These are phyloP conservation scores for Truncatella angustata DNA, from an alignment of 2,329 filamentous ascomycete species.

Conservation along the genomic window DNA sequence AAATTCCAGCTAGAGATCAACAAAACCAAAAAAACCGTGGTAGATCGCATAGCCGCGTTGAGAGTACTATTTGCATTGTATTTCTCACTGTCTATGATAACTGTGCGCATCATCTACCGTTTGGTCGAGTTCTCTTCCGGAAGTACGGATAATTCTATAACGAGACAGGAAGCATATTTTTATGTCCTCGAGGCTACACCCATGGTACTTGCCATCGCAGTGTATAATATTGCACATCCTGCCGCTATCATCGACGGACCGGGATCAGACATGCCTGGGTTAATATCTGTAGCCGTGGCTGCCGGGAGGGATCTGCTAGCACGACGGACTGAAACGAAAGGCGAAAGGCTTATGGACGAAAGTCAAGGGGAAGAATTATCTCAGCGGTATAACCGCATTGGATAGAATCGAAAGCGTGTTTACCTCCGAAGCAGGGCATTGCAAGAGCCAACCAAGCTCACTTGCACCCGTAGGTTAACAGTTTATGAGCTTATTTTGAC, in stretches of 20 bases:
- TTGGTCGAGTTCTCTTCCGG: slow-evolving; percentile 49
- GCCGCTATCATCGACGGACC: slow-evolving; percentile 21
- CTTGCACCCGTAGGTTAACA: no score
- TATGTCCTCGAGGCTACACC: slow-evolving; percentile 35
- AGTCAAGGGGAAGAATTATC: background rate
- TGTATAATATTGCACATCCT: slow-evolving; percentile 36
- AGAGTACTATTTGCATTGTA: slow-evolving; percentile 30
- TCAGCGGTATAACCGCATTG: background rate
- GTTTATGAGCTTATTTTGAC: no score
- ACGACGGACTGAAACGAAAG: background rate
- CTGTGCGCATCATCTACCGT: slow-evolving; percentile 71
- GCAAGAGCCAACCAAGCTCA: no score
- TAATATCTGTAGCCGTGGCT: background rate
- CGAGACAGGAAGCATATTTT: slow-evolving; percentile 26
- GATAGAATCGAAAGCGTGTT: no score
- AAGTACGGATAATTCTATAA: slow-evolving; percentile 26
- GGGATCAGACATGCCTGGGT: slow-evolving; percentile 17
- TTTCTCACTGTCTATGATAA: slow-evolving; percentile 51
- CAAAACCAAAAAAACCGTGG: slow-evolving; percentile 11
- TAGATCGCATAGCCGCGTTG: background rate
- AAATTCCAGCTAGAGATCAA: slow-evolving; percentile 34
- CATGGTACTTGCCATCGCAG: slow-evolving; percentile 34
- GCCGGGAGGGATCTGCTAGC: background rate
- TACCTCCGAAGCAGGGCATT: no score
- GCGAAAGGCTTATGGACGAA: background rate